These are phyloP conservation scores for Platanthera zijinensis DNA, from an alignment of 106 monocot genomes.

Conservation along the genomic window DNA sequence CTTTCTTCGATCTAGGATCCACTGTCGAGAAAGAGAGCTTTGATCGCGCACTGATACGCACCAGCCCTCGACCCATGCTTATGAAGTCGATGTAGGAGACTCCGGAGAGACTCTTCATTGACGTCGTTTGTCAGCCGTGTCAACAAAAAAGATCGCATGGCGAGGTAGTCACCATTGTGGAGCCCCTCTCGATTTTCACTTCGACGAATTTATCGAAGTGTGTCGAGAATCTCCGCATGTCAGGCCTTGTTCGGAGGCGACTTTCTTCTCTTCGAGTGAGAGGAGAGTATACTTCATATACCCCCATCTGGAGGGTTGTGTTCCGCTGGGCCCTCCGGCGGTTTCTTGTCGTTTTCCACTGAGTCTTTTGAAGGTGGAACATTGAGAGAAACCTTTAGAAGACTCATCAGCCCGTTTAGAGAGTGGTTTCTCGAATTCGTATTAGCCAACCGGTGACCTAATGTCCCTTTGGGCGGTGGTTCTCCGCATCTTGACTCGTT, in stretches of 20 bases:
- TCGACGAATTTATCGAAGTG: constrained; percentile 7
- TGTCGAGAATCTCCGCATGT: neutral
- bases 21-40: constrained; percentile 6
- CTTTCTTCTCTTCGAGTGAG: neutral
- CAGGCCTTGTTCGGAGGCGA: neutral
- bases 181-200: constrained; percentile 10
- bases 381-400: too few relatives aligned
- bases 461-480: too few relatives aligned
- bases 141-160: constrained; percentile 4
- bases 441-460: too few relatives aligned
- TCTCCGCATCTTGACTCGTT: too few relatives aligned
- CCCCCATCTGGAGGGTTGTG: neutral
- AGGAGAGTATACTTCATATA: neutral
- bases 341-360: constrained; percentile 2
- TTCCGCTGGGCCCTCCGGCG: neutral
- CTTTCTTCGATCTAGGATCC: constrained; percentile 8
- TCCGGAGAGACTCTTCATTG: constrained; percentile 7
- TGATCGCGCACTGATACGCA: constrained; percentile 8
- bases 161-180: constrained; percentile 5
- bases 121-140: constrained; percentile 7
- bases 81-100: constrained; percentile 6
- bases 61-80: neutral
- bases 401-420: too few relatives aligned
- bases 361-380: too few relatives aligned
- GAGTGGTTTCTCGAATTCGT: too few relatives aligned